phyloP scores from a whole-genome alignment of 2,329 filamentous ascomycete genomes.

The Penicillium sp. region DNA sequence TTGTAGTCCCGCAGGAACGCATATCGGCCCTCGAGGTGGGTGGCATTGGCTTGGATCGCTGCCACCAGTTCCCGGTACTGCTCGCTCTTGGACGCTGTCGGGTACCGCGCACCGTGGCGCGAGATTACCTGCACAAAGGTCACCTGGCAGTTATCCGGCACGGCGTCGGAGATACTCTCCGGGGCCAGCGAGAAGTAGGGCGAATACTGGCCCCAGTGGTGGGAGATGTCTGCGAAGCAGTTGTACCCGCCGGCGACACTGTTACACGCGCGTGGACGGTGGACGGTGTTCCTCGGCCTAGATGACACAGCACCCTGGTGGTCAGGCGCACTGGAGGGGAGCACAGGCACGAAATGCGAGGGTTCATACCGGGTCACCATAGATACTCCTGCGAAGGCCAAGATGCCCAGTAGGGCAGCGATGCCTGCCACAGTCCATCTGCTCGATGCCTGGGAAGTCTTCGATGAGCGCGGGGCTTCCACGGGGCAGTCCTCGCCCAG shows the following conservation, averaged over 20 bases:
- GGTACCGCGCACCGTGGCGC: constrained; percentile 79
- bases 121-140: constrained; percentile 80
- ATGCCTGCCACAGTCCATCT: constrained; percentile 6
- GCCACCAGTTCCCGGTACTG: constrained; percentile 63
- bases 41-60: constrained; percentile 60
- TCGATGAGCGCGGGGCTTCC: no score
- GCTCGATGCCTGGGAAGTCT: neutral
- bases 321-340: constrained; percentile 1
- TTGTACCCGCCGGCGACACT: constrained; percentile 58
- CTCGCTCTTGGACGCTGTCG: constrained; percentile 65
- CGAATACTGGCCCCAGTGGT: constrained; percentile 82
- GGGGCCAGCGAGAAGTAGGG: constrained; percentile 68
- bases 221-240: constrained; percentile 61
- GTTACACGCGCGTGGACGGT: constrained; percentile 46
- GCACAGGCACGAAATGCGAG: constrained; percentile 1
- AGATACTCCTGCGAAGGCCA: constrained; percentile 9
- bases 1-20: constrained; percentile 69
- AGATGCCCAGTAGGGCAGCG: constrained; percentile 5
- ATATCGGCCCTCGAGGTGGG: constrained; percentile 60
- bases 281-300: constrained; percentile 4
- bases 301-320: constrained; percentile 4
- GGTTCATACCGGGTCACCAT: constrained; percentile 10
- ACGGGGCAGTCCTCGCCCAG: no score
- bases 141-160: constrained; percentile 67
- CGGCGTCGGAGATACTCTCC: constrained; percentile 56